Percentiles rank a stretch among this genome's conserved stretches.
Conservation (phyloP, 768 basidiomycete genomes). For the Suillus occidentalis region DNA sequence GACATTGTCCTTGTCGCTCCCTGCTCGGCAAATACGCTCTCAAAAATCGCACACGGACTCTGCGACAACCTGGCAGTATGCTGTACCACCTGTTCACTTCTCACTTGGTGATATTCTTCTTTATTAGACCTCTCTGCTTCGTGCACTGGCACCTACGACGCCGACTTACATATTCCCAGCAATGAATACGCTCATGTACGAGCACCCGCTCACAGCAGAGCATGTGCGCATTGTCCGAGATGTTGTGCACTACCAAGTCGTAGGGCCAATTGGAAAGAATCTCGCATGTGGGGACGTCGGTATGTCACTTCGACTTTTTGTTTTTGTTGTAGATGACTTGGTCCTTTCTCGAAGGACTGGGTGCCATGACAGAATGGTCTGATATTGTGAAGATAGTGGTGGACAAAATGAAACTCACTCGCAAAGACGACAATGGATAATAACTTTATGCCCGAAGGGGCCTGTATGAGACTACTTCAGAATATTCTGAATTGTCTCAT, state of each 20-base stretch:
- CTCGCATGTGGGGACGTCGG: conserved; percentile 94
- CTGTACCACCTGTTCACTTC: background rate
- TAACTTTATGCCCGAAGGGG: background rate
- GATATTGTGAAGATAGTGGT: conserved; percentile 81
- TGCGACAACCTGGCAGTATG: conserved; percentile 88
- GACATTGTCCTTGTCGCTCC: conserved; percentile 94
- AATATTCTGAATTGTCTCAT: background rate
- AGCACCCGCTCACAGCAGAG: conserved; percentile 85
- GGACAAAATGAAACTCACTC: conserved; percentile 42
- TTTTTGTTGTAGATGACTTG: background rate
- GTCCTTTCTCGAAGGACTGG: background rate
- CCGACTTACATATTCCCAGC: conserved; percentile 93
- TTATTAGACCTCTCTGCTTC: conserved; percentile 71
- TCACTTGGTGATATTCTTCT: background rate
- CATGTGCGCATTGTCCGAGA: conserved; percentile 78
- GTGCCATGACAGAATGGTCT: conserved; percentile 93
- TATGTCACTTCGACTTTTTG: conserved; percentile 33
- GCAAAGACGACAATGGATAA: background rate
- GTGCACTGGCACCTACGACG: conserved; percentile 80
- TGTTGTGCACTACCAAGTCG: conserved; percentile 73
- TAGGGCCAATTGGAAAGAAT: conserved; percentile 85
- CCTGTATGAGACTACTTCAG: background rate
- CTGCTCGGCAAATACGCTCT: conserved; percentile 94
- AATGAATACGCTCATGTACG: conserved; percentile 99
- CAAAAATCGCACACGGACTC: conserved; percentile 85